Evolutionary conservation across 2,329 filamentous ascomycete species (phyloP).

Genomic region (Paraphoma sp.): DNA sequence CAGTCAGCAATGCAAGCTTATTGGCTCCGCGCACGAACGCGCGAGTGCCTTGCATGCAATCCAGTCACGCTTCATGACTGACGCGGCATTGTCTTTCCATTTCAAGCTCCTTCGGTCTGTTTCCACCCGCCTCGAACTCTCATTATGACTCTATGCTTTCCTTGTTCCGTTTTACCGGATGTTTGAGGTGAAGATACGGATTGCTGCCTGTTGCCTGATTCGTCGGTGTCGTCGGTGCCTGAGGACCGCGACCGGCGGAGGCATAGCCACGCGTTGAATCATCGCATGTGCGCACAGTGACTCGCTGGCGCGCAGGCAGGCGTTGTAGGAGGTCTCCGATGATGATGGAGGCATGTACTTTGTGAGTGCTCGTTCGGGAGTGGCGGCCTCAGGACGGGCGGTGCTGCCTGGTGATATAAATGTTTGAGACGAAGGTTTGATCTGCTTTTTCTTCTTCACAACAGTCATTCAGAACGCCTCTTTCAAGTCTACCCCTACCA

Average conservation of each 20-base stretch:
- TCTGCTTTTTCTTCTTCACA: slow-evolving; percentile 18
- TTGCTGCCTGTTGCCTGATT: slow-evolving; percentile 30
- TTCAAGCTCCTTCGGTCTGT: slow-evolving; percentile 23
- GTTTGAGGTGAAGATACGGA: slow-evolving; percentile 7
- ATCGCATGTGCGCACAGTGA: slow-evolving; percentile 32
- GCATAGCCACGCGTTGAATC: slow-evolving; percentile 43
- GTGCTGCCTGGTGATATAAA: slow-evolving; percentile 44
- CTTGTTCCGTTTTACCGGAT: slow-evolving; percentile 8
- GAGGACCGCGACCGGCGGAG: slow-evolving; percentile 20
- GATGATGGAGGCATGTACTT: slow-evolving; percentile 14
- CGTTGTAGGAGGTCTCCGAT: slow-evolving; percentile 35
- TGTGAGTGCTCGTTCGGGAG: slow-evolving; percentile 19
- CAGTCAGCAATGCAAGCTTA: slow-evolving; percentile 11
- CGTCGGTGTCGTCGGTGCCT: slow-evolving; percentile 32
- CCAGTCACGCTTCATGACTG: slow-evolving; percentile 9
- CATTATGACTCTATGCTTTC: slow-evolving; percentile 33
- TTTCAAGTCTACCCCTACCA: slow-evolving; percentile 14
- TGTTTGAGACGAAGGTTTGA: slow-evolving; percentile 9
- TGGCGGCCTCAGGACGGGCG: slow-evolving; percentile 35
- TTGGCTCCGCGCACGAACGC: slow-evolving; percentile 18
- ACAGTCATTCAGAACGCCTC: slow-evolving; percentile 2
- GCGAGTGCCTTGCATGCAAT: slow-evolving; percentile 36
- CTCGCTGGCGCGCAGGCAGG: slow-evolving; percentile 36
- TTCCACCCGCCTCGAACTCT: slow-evolving; percentile 4
- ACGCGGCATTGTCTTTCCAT: slow-evolving; percentile 21